Base-by-base conservation (phyloP, 2,329 filamentous ascomycete genomes). In the Neonectria sp. region DNA sequence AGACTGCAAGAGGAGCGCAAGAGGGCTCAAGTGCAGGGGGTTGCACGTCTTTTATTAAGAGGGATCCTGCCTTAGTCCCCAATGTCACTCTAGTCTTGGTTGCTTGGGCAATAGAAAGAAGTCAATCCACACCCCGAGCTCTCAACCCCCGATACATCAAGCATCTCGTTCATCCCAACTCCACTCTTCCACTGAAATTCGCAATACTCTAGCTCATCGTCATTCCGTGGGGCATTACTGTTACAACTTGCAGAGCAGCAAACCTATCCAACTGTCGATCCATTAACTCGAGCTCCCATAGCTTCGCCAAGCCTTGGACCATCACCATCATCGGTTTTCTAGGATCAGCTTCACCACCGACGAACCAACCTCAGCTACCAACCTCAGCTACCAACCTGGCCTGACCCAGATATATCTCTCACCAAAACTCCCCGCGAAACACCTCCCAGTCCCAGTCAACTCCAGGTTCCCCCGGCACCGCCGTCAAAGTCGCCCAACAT, bases 61-160 rank as follows among this genome's bases (percentile, higher is more conserved):
- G 61, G 63, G 57, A n/a, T 29, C 46, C 57, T 25, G 29, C 37
- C 37, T 40, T 40, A 43, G 52, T 72, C 65, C 69, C 66, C 71
- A 51, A 55, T 65, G 66, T 65, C 62, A 51, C 59, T 64, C 60
- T 65, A 55, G 53, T 57, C 67, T 62, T 64, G 59, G 72, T 75
- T 75, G 73, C 73, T 75, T 75, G 68, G 73, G 66, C 73, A 75
- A 75, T 75, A 71, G 59, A 53, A 63, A 71, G 60, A 55, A 49
- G 43, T 52, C 59, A 55, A 62, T 56, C 35, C 58, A 57, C 33
- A 43, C 55, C 40, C 11, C 25, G 37, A 56, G 57, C 15, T 61
- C 63, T 51, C 60, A 73, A 71, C 68, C 70, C 67, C 70, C 70
- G 60, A 67, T 68, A 55, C 60, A 70, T 68, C 69, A 51, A 67